Percentiles rank a stretch among this genome's conserved stretches.
phyloP scores from a whole-genome alignment of 73 alveolate genomes.

The Paramecium bursaria region DNA sequence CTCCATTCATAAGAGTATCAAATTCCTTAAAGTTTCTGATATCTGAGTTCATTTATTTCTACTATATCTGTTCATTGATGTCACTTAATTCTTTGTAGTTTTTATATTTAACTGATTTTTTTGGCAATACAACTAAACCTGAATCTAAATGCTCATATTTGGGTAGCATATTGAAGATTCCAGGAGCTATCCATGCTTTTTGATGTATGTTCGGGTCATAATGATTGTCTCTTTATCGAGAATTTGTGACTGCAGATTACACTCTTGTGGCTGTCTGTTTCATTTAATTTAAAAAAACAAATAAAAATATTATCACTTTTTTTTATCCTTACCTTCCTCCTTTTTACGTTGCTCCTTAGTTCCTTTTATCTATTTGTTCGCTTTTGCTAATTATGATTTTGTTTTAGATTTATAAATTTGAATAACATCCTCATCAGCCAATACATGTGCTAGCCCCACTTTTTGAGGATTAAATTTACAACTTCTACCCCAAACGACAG shows the following conservation, averaged over 20 bases:
- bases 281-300: too few relatives aligned
- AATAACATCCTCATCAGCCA: conserved; percentile 97
- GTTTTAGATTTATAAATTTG: conserved; percentile 84
- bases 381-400: conserved; percentile 31
- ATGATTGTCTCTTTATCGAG: conserved; percentile 43
- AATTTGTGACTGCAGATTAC: conserved; percentile 42
- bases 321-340: too few relatives aligned
- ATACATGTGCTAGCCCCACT: conserved; percentile 92
- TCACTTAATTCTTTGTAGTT: conserved; percentile 27
- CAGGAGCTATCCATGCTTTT: conserved; percentile 60
- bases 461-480: conserved; percentile 95
- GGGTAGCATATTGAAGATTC: conserved; percentile 31
- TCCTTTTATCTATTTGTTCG: conserved; percentile 29
- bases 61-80: conserved; percentile 18
- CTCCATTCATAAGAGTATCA: conserved; percentile 66
- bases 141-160: conserved; percentile 60
- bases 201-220: conserved; percentile 42
- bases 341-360: conserved; percentile 43
- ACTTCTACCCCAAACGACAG: conserved; percentile 98
- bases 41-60: conserved; percentile 9
- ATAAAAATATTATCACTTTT: too few relatives aligned
- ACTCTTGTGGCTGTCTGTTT: conserved; percentile 54
- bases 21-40: conserved; percentile 63
- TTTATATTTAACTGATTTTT: conserved; percentile 10
- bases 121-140: conserved; percentile 16